phyloP scores from a whole-genome alignment of 140 eudicot species.

The Flaveria floridana region DNA sequence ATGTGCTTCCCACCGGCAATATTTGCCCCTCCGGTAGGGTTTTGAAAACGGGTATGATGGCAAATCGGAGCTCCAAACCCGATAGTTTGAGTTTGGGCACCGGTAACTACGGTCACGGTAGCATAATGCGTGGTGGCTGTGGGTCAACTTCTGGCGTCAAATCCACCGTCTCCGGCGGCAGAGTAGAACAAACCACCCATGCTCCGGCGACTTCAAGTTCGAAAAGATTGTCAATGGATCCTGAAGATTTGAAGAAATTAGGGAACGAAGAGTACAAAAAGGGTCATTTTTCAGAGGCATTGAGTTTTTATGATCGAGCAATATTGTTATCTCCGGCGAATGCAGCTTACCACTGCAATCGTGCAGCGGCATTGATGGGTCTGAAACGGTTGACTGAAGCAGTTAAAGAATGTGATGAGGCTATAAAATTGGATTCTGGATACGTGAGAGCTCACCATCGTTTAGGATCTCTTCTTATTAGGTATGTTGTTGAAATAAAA shows the following conservation, averaged over 20 bases:
- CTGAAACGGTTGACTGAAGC: slow-evolving; percentile 63
- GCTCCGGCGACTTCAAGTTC: slow-evolving; percentile 14
- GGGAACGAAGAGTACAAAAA: slow-evolving; percentile 65
- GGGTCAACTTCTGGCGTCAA: neutral
- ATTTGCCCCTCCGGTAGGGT: slow-evolving; percentile 74
- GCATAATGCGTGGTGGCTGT: slow-evolving; percentile 71
- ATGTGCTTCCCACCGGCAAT: slow-evolving; percentile 75
- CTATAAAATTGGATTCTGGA: slow-evolving; percentile 68
- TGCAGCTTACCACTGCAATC: slow-evolving; percentile 65
- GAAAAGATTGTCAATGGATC: slow-evolving; percentile 36
- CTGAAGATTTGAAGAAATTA: slow-evolving; percentile 57
- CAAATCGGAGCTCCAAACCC: slow-evolving; percentile 43
- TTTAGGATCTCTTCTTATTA: slow-evolving; percentile 71
- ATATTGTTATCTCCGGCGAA: slow-evolving; percentile 54
- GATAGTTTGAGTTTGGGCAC: slow-evolving; percentile 66
- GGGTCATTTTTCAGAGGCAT: slow-evolving; percentile 57
- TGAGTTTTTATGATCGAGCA: slow-evolving; percentile 60
- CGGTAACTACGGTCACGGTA: slow-evolving; percentile 83
- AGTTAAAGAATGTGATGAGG: slow-evolving; percentile 76
- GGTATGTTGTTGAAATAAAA: slow-evolving; percentile 50
- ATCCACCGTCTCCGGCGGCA: slow-evolving; percentile 8
- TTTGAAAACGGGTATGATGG: slow-evolving; percentile 62
- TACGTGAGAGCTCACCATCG: slow-evolving; percentile 77
- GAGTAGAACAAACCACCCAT: slow-evolving; percentile 22
- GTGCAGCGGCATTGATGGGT: slow-evolving; percentile 78